Evolutionary conservation across 2,329 filamentous ascomycete species (phyloP).

Genomic region (Xylaria sp.): DNA sequence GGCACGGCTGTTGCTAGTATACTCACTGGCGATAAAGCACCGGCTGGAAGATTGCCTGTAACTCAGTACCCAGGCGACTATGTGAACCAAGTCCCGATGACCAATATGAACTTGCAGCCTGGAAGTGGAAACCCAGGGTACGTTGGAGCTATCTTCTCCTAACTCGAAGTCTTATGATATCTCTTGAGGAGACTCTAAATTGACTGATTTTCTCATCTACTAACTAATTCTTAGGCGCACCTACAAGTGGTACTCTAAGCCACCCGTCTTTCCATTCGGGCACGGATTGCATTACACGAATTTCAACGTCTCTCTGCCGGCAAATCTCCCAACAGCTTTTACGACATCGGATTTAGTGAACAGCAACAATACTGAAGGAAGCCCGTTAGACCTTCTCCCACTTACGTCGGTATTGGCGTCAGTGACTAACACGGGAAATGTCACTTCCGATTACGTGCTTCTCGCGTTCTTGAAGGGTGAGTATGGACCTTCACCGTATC

Average conservation of each 20-base stretch:
- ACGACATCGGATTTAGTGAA: constrained; percentile 36
- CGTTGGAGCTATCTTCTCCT: constrained; percentile 16
- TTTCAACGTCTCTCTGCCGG: constrained; percentile 52
- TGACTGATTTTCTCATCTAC: not conserved
- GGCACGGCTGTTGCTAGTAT: constrained; percentile 65
- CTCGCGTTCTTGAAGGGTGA: constrained; percentile 61
- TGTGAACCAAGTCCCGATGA: constrained; percentile 60
- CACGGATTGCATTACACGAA: constrained; percentile 68
- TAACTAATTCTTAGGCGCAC: constrained; percentile 53
- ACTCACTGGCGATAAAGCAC: constrained; percentile 59
- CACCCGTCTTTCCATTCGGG: constrained; percentile 64
- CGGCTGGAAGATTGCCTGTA: constrained; percentile 64
- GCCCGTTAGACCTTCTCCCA: constrained; percentile 55
- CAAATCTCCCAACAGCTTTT: constrained; percentile 43
- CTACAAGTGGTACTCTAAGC: constrained; percentile 66
- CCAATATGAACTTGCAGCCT: constrained; percentile 65
- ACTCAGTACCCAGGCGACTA: constrained; percentile 67
- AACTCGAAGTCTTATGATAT: not conserved
- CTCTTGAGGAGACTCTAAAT: no score
- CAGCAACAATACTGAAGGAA: constrained; percentile 47
- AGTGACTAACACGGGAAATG: constrained; percentile 60
- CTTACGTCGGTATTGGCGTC: constrained; percentile 55
- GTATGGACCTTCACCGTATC: constrained; percentile 60
- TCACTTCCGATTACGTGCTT: constrained; percentile 62
- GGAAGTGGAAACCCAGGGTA: constrained; percentile 57